Percentiles rank a stretch among this genome's conserved stretches.
phyloP scores from a whole-genome alignment of 768 basidiomycete species.

The Amanita phalloides region DNA sequence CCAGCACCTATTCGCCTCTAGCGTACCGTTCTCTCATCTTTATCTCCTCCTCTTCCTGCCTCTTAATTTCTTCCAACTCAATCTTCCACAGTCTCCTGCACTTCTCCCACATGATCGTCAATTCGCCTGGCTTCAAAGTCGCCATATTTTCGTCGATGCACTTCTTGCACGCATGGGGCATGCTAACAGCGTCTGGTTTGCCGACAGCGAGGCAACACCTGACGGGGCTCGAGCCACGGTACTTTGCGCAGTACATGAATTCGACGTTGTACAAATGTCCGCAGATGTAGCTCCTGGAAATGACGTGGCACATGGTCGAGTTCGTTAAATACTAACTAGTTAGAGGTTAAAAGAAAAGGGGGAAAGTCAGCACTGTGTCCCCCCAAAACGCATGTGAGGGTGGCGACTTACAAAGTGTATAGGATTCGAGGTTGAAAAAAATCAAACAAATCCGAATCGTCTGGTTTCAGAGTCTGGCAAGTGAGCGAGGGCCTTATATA shows the following conservation, averaged over 20 bases:
- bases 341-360: too few species aligned
- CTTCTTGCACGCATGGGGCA: conserved; percentile 5
- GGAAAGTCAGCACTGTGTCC: too few species aligned
- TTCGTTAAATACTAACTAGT: background rate
- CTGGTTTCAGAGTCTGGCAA: background rate
- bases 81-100: conserved; percentile 3
- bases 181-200: background rate
- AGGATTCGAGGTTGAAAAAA: background rate
- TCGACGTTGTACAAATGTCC: conserved; percentile 5
- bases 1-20: background rate
- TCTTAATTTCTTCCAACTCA: background rate
- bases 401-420: background rate
- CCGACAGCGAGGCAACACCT: conserved; percentile 2
- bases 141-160: conserved; percentile 5
- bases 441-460: too few species aligned
- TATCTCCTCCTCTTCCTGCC: background rate
- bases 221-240: background rate
- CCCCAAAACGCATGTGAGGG: background rate
- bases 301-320: conserved; percentile 3
- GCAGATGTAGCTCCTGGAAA: conserved; percentile 1
- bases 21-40: background rate
- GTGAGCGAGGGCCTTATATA: background rate
- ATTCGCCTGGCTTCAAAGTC: background rate
- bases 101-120: conserved; percentile 5
- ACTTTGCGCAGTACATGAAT: conserved; percentile 5